Base-by-base conservation (phyloP, 2,329 filamentous ascomycete genomes). In the Daldinia eschscholtzii region DNA sequence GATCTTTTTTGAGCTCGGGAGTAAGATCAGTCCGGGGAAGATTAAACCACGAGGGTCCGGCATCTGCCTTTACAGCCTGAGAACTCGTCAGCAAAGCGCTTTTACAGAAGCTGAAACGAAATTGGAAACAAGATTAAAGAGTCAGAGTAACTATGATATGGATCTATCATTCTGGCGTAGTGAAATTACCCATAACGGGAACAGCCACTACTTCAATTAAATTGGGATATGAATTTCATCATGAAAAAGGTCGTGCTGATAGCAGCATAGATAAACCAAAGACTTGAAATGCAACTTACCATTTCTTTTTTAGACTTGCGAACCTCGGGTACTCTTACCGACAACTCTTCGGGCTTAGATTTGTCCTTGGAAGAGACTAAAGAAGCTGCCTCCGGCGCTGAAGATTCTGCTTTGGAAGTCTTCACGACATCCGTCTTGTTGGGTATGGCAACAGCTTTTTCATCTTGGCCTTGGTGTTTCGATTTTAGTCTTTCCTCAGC, bases 11-110 rank as follows among this genome's bases (percentile, higher is more conserved):
- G 69, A 98, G 85, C 76, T 97, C 90, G 7, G 93, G 89, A 0
- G 94, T 97, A 57, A 97, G 81, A 57, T 93, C 86, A 28, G 95
- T 98, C 75, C 90, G 90, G 5, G 94, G 94, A 61, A 99, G 85
- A 75, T 97, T 88, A 82, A 92, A 98, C 95, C 95, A 98, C 65
- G 92, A 85, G 15, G 89, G 81, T 50, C 95, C 96, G 57, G 94
- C 92, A 68, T 91, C 92, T 64, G 84, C 78, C 61, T 79, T 79
- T 12, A 74, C 63, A 63, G 76, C 75, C 80, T 80, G 46, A 46
- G 57, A 41, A n/a, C 30, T 61, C 15, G 71, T 76, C 56, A 68
- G 67, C 50, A 35, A 57, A 37, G 28, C 61, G 23, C 52, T 52
- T 59, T 50, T 10, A 12, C 39, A 42, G 9, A 71, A 59, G 30